These are phyloP conservation scores for Globisporangium rhizosaccharum DNA, from an alignment of 352 stramenopile species.

Conservation along the genomic window DNA sequence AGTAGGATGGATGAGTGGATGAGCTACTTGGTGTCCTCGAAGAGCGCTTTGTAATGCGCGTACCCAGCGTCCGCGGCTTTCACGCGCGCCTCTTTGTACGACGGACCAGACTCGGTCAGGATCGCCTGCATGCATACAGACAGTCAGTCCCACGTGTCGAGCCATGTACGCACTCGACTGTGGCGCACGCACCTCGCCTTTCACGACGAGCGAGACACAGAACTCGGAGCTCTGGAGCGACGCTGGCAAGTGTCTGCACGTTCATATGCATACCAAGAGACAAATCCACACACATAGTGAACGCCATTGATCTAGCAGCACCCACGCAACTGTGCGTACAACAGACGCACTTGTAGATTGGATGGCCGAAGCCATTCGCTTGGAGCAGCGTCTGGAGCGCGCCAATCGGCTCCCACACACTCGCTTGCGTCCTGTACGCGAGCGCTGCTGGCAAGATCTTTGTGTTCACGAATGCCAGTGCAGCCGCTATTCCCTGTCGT, in stretches of 20 bases:
- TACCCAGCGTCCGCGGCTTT: constrained; percentile 50
- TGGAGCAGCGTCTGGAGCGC: constrained; percentile 71
- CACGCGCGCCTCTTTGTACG: constrained; percentile 56
- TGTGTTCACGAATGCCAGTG: constrained; percentile 59
- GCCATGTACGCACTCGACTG: not conserved
- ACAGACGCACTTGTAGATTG: constrained; percentile 53
- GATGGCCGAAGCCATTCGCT: constrained; percentile 52
- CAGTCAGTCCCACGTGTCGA: not conserved
- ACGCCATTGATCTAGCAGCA: not conserved
- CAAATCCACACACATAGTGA: not conserved
- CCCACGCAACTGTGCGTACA: not conserved
- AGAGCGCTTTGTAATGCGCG: constrained; percentile 33
- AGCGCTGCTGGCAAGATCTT: constrained; percentile 54
- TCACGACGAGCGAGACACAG: constrained; percentile 57
- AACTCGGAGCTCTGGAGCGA: constrained; percentile 36
- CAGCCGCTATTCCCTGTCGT: constrained; percentile 41
- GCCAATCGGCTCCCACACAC: constrained; percentile 50
- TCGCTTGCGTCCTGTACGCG: constrained; percentile 44
- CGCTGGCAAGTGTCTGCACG: constrained; percentile 45
- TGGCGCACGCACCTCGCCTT: constrained; percentile 41
- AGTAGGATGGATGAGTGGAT: not conserved
- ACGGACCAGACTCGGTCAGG: constrained; percentile 35
- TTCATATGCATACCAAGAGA: not conserved
- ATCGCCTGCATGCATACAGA: constrained; percentile 23
- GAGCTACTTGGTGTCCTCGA: constrained; percentile 5